Conservation (phyloP, 768 basidiomycete genomes). For the Phlebiopsis gigantea region DNA sequence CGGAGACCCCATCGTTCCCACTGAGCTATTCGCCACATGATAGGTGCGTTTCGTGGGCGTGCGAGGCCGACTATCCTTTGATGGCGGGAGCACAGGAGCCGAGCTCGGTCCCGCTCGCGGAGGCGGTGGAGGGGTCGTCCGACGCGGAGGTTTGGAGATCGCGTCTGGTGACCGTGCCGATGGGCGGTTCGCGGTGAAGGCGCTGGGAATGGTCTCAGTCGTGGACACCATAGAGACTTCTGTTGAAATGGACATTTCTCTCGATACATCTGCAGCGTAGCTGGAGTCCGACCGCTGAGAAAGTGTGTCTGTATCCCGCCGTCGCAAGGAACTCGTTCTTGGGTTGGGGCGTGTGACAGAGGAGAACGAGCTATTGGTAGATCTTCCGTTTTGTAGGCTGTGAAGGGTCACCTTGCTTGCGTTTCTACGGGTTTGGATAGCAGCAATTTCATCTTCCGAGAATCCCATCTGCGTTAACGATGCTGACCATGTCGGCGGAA, state of each 20-base stretch:
- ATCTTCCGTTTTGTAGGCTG: not conserved
- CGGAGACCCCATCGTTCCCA: conserved; percentile 30
- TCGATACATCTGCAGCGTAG: conserved; percentile 10
- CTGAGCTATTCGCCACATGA: conserved; percentile 36
- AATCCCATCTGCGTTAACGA: conserved; percentile 59
- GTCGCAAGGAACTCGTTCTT: not conserved
- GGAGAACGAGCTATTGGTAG: conserved; percentile 5
- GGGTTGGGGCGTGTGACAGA: conserved; percentile 4
- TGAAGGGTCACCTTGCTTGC: conserved; percentile 15
- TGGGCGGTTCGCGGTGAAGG: conserved; percentile 1
- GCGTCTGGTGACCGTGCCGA: conserved; percentile 8
- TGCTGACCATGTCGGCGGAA: conserved; percentile 71
- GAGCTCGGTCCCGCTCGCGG: conserved; percentile 1
- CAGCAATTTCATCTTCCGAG: conserved; percentile 61
- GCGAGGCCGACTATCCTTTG: conserved; percentile 21
- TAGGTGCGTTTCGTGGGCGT: conserved; percentile 36
- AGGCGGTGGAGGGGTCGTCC: not conserved
- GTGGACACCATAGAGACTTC: not conserved
- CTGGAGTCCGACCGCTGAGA: conserved; percentile 7
- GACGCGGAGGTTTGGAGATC: conserved; percentile 1
- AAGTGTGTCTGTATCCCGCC: conserved; percentile 5
- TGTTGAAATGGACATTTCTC: not conserved
- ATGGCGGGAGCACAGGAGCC: not conserved
- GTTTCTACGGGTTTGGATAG: conserved; percentile 41
- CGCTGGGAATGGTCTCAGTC: conserved; percentile 4